These are phyloP conservation scores for Tubosaeta sp. DNA, from an alignment of 768 basidiomycete genomes.

Conservation along the genomic window DNA sequence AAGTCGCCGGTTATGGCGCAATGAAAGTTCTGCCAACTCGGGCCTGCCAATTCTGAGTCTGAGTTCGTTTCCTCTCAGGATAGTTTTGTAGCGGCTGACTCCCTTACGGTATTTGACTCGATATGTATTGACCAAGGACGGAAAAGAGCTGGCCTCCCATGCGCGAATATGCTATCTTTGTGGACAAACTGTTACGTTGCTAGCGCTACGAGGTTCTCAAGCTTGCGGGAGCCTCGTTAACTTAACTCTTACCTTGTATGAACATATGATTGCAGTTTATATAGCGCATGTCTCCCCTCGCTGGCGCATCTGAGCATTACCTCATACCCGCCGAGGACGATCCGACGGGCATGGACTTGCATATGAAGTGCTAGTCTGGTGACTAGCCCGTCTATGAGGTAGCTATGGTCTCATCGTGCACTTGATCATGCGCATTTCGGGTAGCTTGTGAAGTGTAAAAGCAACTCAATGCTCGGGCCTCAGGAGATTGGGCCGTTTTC, in stretches of 20 bases:
- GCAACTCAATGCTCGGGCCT: background rate
- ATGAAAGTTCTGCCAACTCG: background rate
- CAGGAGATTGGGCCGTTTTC: background rate
- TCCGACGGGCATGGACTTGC: background rate
- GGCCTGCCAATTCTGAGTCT: background rate
- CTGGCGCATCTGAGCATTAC: background rate
- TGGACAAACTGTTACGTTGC: too few species aligned
- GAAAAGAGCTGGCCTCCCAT: too few species aligned
- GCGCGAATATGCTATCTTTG: too few species aligned
- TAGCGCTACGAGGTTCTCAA: background rate
- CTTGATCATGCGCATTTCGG: background rate
- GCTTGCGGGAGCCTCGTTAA: too few species aligned
- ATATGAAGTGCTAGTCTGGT: too few species aligned
- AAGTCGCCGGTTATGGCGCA: background rate
- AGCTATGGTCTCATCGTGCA: background rate
- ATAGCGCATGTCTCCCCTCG: background rate
- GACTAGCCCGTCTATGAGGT: too few species aligned
- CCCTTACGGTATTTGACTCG: too few species aligned
- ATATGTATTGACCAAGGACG: too few species aligned
- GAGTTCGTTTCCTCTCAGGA: background rate
- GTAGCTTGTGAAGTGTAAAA: conserved; percentile 14
- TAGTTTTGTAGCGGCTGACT: background rate
- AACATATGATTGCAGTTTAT: background rate
- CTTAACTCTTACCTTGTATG: background rate
- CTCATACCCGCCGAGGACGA: background rate